Conservation (phyloP, 1,139 yeast species). For the Blastobotrys aristatus region DNA sequence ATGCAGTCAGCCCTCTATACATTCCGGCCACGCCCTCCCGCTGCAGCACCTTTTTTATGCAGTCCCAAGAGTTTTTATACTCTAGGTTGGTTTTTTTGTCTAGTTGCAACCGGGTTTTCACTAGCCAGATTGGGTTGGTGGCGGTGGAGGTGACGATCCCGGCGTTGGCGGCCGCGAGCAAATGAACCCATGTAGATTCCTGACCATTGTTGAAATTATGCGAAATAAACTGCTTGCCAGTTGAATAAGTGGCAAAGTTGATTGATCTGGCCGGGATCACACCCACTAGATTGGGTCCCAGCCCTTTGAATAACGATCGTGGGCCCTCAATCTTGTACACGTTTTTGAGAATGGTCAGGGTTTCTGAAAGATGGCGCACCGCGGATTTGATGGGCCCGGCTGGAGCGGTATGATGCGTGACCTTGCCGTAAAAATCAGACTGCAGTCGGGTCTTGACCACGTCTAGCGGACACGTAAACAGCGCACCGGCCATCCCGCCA, state of each 20-base stretch:
- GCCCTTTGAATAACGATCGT: conserved; percentile 82
- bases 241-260: conserved; percentile 94
- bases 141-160: conserved; percentile 95
- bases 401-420: conserved; percentile 3
- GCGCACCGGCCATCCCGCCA: conserved; percentile 98
- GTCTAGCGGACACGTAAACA: conserved; percentile 90
- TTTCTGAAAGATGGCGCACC: conserved; percentile 70
- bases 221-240: conserved; percentile 71
- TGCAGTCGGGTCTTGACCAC: conserved; percentile 95
- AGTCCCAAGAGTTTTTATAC: conserved; percentile 83
- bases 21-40: conserved; percentile 77
- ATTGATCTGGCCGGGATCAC: conserved; percentile 98
- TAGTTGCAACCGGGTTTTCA: conserved; percentile 88
- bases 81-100: conserved; percentile 58
- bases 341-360: conserved; percentile 62
- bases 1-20: conserved; percentile 87
- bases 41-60: conserved; percentile 61
- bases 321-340: conserved; percentile 77
- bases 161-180: conserved; percentile 85
- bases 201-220: conserved; percentile 61
- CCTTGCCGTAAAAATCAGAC: conserved; percentile 58
- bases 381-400: not conserved
- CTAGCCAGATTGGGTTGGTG: conserved; percentile 99
- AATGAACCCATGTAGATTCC: conserved; percentile 82
- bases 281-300: conserved; percentile 95